Conservation (phyloP, 768 basidiomycete genomes). For the Asterophora parasitica region DNA sequence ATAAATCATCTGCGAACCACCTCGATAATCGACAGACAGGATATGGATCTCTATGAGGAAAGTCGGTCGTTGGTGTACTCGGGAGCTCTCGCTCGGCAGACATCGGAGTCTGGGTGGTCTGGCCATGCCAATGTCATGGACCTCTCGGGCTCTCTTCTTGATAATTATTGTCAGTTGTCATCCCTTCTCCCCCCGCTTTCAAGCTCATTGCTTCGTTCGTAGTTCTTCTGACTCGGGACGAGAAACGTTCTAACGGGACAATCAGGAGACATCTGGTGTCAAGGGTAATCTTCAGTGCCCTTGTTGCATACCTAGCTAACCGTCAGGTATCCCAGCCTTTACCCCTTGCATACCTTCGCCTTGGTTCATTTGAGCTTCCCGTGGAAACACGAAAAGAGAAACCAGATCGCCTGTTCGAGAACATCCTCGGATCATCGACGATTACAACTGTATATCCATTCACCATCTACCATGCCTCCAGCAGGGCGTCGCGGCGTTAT, state of each 20-base stretch:
- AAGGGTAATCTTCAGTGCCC: conserved; percentile 42
- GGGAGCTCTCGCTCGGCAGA: conserved; percentile 57
- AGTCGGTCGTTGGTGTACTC: conserved; percentile 68
- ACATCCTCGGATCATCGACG: conserved; percentile 40
- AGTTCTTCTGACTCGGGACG: conserved; percentile 67
- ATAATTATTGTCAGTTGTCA: conserved; percentile 63
- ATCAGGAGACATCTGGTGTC: conserved; percentile 54
- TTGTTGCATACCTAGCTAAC: conserved; percentile 1
- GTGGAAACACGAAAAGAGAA: conserved; percentile 64
- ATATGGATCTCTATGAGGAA: conserved; percentile 77
- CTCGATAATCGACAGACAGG: conserved; percentile 37
- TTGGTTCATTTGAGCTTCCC: conserved; percentile 57
- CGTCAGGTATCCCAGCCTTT: conserved; percentile 52
- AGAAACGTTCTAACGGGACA: conserved; percentile 43
- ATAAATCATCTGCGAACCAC: not conserved
- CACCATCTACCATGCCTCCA: conserved; percentile 67
- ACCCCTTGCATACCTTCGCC: conserved; percentile 71
- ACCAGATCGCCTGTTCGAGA: conserved; percentile 51
- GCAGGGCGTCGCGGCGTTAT: conserved; percentile 54
- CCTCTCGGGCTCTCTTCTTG: conserved; percentile 60
- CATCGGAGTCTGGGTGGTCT: conserved; percentile 67
- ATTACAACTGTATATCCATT: conserved; percentile 63
- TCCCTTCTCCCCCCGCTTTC: not conserved
- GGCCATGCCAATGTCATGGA: conserved; percentile 77
- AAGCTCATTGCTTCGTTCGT: not conserved